These are phyloP conservation scores for Talaromyces piceae DNA, from an alignment of 2,329 filamentous ascomycete species.

Conservation along the genomic window DNA sequence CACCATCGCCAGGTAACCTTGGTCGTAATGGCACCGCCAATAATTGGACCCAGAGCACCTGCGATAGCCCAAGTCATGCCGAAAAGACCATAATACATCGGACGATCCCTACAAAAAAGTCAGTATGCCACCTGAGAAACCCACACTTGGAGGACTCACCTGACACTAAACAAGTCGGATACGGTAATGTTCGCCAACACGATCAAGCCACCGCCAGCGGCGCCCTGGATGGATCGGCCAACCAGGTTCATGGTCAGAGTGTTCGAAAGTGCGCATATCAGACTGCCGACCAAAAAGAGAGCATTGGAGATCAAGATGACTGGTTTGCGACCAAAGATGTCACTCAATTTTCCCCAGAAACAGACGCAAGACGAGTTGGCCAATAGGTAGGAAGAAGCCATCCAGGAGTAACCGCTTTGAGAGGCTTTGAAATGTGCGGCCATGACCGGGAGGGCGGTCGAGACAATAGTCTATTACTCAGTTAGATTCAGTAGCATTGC, in stretches of 20 bases:
- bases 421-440: conserved; percentile 36
- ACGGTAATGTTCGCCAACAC: conserved; percentile 59
- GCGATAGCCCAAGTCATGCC: conserved; percentile 57
- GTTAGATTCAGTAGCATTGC: conserved; percentile 2
- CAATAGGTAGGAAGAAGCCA: conserved; percentile 41
- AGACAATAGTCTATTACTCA: conserved; percentile 34
- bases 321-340: conserved; percentile 61
- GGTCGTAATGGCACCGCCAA: conserved; percentile 56
- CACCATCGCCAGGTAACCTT: conserved; percentile 55
- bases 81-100: conserved; percentile 56
- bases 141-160: conserved; percentile 23
- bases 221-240: conserved; percentile 55
- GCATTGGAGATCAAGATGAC: conserved; percentile 53
- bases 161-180: conserved; percentile 56
- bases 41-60: conserved; percentile 51
- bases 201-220: conserved; percentile 57
- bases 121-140: not conserved
- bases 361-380: conserved; percentile 45
- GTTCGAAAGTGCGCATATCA: conserved; percentile 52
- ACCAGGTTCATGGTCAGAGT: conserved; percentile 57
- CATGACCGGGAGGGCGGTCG: conserved; percentile 40
- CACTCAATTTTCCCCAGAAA: conserved; percentile 57
- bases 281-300: conserved; percentile 55
- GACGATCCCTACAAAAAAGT: conserved; percentile 38
- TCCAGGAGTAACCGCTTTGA: conserved; percentile 42